Conservation (phyloP, 176 grass and related monocot genomes). For the Dendrocalamus sinicus region DNA sequence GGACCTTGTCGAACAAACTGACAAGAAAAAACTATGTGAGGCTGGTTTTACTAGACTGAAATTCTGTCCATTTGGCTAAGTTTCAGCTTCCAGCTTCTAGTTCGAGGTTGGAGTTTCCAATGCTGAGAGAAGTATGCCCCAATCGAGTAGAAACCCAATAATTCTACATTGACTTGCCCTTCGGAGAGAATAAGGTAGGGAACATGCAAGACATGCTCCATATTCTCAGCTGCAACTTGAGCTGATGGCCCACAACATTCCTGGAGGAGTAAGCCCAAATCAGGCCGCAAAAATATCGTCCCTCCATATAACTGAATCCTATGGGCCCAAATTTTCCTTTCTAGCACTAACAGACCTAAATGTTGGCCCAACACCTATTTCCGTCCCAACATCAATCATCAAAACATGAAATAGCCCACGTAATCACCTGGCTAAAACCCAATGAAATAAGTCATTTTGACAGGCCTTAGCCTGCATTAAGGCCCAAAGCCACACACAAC, state of each 20-base stretch:
- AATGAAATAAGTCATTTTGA: background rate
- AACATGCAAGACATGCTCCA: background rate
- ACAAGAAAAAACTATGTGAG: background rate
- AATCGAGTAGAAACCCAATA: background rate
- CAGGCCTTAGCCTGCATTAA: background rate
- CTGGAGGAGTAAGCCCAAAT: background rate
- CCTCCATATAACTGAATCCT: background rate
- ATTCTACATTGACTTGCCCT: background rate
- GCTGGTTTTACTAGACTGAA: background rate
- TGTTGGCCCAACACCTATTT: background rate
- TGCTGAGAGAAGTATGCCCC: background rate
- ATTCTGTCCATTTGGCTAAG: background rate
- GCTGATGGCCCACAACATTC: background rate
- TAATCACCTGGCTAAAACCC: background rate
- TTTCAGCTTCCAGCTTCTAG: too few relatives aligned
- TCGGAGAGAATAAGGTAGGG: background rate
- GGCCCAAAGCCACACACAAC: background rate
- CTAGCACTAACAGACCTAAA: background rate
- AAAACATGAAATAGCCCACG: background rate
- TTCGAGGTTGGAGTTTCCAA: background rate
- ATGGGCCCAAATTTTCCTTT: background rate
- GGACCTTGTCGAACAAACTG: background rate
- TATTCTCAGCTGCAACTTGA: background rate
- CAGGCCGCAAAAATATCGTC: background rate
- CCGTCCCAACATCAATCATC: background rate